Base-by-base conservation (phyloP, 2,329 filamentous ascomycete genomes). In the Ophiostoma sp. region DNA sequence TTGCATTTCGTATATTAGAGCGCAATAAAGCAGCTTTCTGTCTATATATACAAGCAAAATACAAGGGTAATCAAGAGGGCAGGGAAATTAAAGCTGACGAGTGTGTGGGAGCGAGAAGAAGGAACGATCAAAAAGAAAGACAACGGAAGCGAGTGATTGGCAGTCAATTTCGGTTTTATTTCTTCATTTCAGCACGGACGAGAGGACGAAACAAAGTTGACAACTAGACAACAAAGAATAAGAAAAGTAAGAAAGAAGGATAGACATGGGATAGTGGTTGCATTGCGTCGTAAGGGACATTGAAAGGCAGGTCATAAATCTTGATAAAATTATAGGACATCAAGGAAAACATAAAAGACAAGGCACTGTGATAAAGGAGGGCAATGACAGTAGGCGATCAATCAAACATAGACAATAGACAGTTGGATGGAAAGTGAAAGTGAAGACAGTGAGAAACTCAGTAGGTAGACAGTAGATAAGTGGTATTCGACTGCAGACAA, bases 141-240 rank as follows among this genome's bases (percentile, higher is more conserved):
- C 27, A 52, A 27, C 0, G 49, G 49, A 55, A 55, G 49, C 49
- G 49, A 27, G 49, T 27, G 49, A 55, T 55, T 8, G 49, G 18
- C 47, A 49, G 5, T 18, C 6, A 49, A n/a, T n/a, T 14, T 55
- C 49, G 12, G 27, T 27, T 27, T 27, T 27, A 55, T 55, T 55
- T 27, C 18, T 27, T 55, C 4, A 55, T 55, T 52, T 52, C n/a
- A 52, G n/a, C 14, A 2, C 14, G 5, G 47, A 27, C 2, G 27
- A 27, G 27, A 27, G 2, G 27, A 27, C 27, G 27, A 55, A 36
- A 27, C 49, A 27, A 55, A 55, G 18, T 9, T 55, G 16, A 27
- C n/a, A 27, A 14, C 49, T 55, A 55, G 49, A 55, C n/a, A 55
- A 55, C 49, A 55, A 55, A 55, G 49, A 55, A 55, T 9, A 55